Conservation (phyloP, 768 basidiomycete genomes). For the Suillus clintonianus region DNA sequence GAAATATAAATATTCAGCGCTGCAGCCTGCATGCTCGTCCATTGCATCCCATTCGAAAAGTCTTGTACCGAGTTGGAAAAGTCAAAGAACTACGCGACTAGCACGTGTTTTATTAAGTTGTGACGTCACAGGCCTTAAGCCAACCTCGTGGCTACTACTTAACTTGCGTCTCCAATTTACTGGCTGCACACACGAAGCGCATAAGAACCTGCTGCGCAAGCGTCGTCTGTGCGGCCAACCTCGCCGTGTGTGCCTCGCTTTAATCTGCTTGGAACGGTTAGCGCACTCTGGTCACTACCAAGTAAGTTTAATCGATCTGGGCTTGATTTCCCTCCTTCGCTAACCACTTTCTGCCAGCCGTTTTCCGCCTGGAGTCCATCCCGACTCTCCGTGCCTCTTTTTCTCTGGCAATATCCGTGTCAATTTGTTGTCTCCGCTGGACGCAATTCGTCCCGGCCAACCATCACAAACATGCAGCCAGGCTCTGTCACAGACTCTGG, state of each 20-base stretch:
- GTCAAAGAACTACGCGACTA: not conserved
- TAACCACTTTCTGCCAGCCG: slow-evolving; percentile 29
- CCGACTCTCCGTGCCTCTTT: slow-evolving; percentile 17
- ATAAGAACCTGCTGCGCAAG: slow-evolving; percentile 1
- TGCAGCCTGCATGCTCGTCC: not conserved
- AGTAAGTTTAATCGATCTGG: slow-evolving; percentile 3
- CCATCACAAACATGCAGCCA: slow-evolving; percentile 32
- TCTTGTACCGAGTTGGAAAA: not conserved
- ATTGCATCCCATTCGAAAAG: no score
- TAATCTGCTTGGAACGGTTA: slow-evolving; percentile 1
- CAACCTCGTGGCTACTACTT: not conserved
- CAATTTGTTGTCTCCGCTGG: slow-evolving; percentile 19
- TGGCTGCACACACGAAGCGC: slow-evolving; percentile 1
- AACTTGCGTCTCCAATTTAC: slow-evolving; percentile 1
- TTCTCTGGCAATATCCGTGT: slow-evolving; percentile 26
- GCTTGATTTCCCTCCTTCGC: not conserved
- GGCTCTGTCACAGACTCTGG: slow-evolving; percentile 42
- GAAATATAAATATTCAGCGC: not conserved
- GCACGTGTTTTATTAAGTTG: slow-evolving; percentile 1
- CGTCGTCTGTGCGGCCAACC: slow-evolving; percentile 1
- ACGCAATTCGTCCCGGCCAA: slow-evolving; percentile 24
- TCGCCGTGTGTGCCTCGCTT: slow-evolving; percentile 6
- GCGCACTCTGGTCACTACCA: not conserved
- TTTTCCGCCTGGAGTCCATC: slow-evolving; percentile 41
- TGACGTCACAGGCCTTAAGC: slow-evolving; percentile 5